Conservation (phyloP, 2,329 filamentous ascomycete species). For the Colletotrichum phormii region DNA sequence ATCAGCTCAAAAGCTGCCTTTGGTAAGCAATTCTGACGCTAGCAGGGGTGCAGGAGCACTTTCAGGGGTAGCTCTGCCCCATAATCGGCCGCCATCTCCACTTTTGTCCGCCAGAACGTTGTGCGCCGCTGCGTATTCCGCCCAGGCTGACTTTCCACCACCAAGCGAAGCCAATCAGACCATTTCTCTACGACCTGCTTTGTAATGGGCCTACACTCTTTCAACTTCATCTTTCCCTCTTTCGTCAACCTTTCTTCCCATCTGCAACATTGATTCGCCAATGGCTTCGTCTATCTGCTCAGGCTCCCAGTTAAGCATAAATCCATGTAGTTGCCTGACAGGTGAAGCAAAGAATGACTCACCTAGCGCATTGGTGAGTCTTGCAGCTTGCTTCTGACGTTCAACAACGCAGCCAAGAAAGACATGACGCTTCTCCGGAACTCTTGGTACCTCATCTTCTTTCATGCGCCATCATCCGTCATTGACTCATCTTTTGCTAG, state of each 20-base stretch:
- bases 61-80: neutral
- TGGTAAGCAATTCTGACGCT: neutral
- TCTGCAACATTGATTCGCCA: neutral
- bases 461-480: neutral
- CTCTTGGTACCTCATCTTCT: neutral
- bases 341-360: neutral
- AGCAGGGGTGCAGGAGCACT: neutral
- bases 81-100: neutral
- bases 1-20: neutral
- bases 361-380: neutral
- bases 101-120: neutral
- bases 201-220: neutral
- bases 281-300: neutral
- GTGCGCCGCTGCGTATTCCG: conserved; percentile 32
- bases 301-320: neutral
- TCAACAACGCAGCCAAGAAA: neutral
- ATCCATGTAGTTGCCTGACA: neutral
- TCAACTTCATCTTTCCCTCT: neutral
- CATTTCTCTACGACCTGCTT: neutral
- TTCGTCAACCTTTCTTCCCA: neutral
- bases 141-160: neutral
- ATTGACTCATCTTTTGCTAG: neutral
- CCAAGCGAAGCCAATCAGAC: neutral
- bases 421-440: neutral
- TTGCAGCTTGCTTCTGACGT: neutral